Base-by-base conservation (phyloP, 352 stramenopile genomes). In the Pythium phragmiticola region DNA sequence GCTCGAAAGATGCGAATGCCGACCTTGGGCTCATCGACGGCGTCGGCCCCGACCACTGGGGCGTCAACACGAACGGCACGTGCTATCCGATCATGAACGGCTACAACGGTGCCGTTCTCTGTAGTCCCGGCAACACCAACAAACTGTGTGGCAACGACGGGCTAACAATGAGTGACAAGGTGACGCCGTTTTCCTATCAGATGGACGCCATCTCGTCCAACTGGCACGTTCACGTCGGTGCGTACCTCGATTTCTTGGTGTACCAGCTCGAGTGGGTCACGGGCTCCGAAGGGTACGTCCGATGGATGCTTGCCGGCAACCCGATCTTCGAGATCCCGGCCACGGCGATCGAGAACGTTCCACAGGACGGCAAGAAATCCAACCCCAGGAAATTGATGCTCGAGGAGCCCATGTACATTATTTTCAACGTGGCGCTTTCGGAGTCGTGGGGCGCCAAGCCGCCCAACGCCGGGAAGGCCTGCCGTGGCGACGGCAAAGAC, bases 381-480 rank as follows among this genome's bases (percentile, higher is more conserved):
- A 95, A 76, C 86, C 89, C 81, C 60, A 85, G 73, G 73, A 96
- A 80, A 72, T 88, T 89, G 61, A 98, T 99, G 80, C 83, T 97
- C 28, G 84, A 95, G 33, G 96, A 99, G 69, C 96, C 96, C 0
- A 91, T 97, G 78, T 98, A 98, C 63, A 68, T 98, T 57, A 88
- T 99, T 52, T 85, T 98, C 58, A 99, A 98, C 75, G 97, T 97
- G 23, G 96, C 96, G 7, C 79, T 99, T 53, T 98, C 90, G 19
- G 87, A 73, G 30, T 89, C 90, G 33, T 98, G 95, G 96, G 83
- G 84, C 16, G 68, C 86, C 0, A 80, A 65, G 26, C 86, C 86
- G 3, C 84, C 86, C 23, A 94, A 94, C 62, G 46, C 84, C 0
- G 77, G 75, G 7, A 69, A 78, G 13, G 66, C 72, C 6, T 95